phyloP scores from a whole-genome alignment of 1,284 basidiomycete genomes.

The Cutaneotrichosporon spelunceum region DNA sequence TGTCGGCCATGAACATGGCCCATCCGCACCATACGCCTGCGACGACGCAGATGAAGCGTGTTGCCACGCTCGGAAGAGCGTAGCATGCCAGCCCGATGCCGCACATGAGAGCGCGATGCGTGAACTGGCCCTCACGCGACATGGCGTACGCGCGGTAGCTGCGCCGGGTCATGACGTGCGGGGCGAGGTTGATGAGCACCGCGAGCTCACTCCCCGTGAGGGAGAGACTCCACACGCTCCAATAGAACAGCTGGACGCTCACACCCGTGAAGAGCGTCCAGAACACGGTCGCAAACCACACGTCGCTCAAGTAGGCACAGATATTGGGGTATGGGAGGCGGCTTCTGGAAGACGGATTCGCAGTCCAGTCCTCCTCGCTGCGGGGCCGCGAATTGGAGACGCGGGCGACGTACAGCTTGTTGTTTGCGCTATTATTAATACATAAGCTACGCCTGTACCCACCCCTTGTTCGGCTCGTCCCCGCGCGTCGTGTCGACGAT shows the following conservation, averaged over 20 bases:
- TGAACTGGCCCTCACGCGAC: slow-evolving; percentile 56
- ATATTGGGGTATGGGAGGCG: slow-evolving; percentile 15
- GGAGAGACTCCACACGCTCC: slow-evolving; percentile 79
- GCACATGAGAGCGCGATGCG: slow-evolving; percentile 57
- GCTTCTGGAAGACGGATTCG: slow-evolving; percentile 7
- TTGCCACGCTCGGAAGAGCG: slow-evolving; percentile 57
- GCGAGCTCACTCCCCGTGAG: slow-evolving; percentile 69
- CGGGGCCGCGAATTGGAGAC: slow-evolving; percentile 9
- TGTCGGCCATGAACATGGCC: slow-evolving; percentile 59
- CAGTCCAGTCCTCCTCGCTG: slow-evolving; percentile 27
- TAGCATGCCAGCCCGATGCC: slow-evolving; percentile 62
- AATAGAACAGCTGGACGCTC: slow-evolving; percentile 82
- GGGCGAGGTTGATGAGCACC: slow-evolving; percentile 65
- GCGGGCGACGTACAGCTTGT: slow-evolving; percentile 15
- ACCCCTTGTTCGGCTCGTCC: slow-evolving; percentile 19
- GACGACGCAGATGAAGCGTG: slow-evolving; percentile 61
- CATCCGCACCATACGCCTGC: slow-evolving; percentile 58
- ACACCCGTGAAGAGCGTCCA: slow-evolving; percentile 85
- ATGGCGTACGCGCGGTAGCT: slow-evolving; percentile 55
- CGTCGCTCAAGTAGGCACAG: slow-evolving; percentile 41
- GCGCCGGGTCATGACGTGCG: slow-evolving; percentile 59
- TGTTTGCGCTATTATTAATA: slow-evolving; percentile 11
- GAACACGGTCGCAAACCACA: slow-evolving; percentile 65
- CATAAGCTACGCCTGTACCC: slow-evolving; percentile 11
- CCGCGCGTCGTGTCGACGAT: slow-evolving; percentile 22